Percentiles rank a stretch among this genome's conserved stretches.
These are phyloP conservation scores for Haplosporangium gracile DNA, from an alignment of 192 early-diverging fungal species.

Conservation along the genomic window DNA sequence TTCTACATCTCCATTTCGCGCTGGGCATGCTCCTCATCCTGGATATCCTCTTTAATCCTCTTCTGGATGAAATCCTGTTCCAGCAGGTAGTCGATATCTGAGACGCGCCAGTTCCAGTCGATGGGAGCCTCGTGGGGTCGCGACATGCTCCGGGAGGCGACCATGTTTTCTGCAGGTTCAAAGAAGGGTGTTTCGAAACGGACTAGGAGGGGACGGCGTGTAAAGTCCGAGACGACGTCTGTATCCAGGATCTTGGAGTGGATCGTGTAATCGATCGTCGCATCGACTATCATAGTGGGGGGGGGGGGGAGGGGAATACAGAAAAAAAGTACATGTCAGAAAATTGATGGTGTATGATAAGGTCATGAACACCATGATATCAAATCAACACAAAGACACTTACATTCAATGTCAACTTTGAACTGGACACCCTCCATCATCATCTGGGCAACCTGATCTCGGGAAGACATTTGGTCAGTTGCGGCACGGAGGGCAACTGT, in stretches of 20 bases:
- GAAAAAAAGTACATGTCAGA: not conserved
- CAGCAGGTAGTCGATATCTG: constrained; percentile 65
- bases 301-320: not conserved
- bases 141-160: constrained; percentile 55
- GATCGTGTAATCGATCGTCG: constrained; percentile 46
- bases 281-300: constrained; percentile 43
- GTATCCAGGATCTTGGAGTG: constrained; percentile 17
- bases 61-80: constrained; percentile 59
- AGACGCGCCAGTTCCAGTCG: constrained; percentile 65
- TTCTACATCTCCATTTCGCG: constrained; percentile 49
- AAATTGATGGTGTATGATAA: too few relatives aligned
- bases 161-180: constrained; percentile 64
- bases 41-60: constrained; percentile 34
- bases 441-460: constrained; percentile 56
- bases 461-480: constrained; percentile 53
- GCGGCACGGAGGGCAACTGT: constrained; percentile 41
- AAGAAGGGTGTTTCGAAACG: constrained; percentile 66
- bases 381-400: not conserved
- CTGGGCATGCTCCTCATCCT: constrained; percentile 50
- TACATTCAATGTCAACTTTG: constrained; percentile 61
- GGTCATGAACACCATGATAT: too few relatives aligned
- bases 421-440: constrained; percentile 65
- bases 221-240: constrained; percentile 61
- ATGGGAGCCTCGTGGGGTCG: constrained; percentile 51
- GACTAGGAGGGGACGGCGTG: constrained; percentile 59